Percentiles rank a stretch among this genome's conserved stretches.
phyloP scores from a whole-genome alignment of 345 rosid species.

The Clarkia xantiana region DNA sequence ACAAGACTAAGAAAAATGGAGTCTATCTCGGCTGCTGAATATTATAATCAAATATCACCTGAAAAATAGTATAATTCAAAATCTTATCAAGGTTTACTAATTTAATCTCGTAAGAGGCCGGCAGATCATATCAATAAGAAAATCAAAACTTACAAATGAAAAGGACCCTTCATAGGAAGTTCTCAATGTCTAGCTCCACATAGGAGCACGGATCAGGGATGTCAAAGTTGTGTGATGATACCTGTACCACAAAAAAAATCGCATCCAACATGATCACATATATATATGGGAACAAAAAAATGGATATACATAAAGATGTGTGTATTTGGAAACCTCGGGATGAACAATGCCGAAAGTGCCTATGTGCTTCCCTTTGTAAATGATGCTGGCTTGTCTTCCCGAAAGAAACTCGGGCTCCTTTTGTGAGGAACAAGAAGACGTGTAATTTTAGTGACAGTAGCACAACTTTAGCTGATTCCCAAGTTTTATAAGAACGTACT shows the following conservation, averaged over 20 bases:
- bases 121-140: not conserved
- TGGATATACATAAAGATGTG: too few relatives aligned
- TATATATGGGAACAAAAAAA: too few relatives aligned
- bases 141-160: not conserved
- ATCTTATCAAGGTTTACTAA: too few relatives aligned
- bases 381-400: conserved; percentile 76
- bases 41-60: too few relatives aligned
- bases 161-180: not conserved
- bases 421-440: conserved; percentile 7
- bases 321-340: conserved; percentile 1
- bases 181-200: conserved; percentile 56
- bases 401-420: conserved; percentile 77
- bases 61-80: too few relatives aligned
- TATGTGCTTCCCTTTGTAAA: conserved; percentile 50
- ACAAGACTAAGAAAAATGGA: too few relatives aligned
- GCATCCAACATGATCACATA: too few relatives aligned
- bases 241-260: too few relatives aligned
- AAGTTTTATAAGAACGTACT: not conserved
- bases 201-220: conserved; percentile 71
- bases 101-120: too few relatives aligned
- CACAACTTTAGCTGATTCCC: not conserved
- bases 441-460: not conserved
- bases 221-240: conserved; percentile 35
- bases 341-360: conserved; percentile 9
- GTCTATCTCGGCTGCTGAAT: too few relatives aligned